Evolutionary conservation across 2,329 filamentous ascomycete genomes (phyloP).

Genomic region (Ophiostoma tasmaniense): DNA sequence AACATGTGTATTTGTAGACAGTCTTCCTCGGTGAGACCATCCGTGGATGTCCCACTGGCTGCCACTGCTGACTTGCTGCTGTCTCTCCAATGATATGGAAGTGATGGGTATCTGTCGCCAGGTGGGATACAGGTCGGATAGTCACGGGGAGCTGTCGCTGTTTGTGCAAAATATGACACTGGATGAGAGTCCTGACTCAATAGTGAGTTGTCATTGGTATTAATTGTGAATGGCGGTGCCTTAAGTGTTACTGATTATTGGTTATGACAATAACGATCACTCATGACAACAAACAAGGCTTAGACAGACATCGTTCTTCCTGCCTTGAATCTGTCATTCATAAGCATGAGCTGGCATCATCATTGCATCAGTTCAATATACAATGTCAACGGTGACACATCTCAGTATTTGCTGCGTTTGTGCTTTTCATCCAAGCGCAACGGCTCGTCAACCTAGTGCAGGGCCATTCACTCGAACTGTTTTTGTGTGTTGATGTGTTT

Average conservation of each 20-base stretch:
- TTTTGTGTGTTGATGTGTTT: neutral
- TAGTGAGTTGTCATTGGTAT: neutral
- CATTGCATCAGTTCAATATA: no score
- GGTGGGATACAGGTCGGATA: neutral
- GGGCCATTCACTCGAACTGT: neutral
- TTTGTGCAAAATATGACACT: neutral
- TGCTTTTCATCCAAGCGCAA: no score
- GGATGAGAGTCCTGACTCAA: neutral
- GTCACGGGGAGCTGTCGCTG: neutral
- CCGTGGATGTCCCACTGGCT: neutral
- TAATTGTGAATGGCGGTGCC: neutral
- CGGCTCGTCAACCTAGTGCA: neutral
- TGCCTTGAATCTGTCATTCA: neutral
- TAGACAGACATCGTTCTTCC: neutral
- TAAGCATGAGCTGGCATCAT: neutral
- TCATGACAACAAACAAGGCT: neutral
- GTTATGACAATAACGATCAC: neutral
- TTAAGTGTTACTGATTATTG: neutral
- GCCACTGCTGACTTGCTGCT: neutral
- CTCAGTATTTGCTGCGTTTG: neutral
- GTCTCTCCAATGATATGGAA: neutral
- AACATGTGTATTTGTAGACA: neutral
- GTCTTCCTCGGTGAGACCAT: neutral
- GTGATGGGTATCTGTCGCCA: neutral
- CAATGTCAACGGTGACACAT: neutral